Evolutionary conservation across 306 rosid genomes (phyloP).

Genomic region (Cicer judaicum): DNA sequence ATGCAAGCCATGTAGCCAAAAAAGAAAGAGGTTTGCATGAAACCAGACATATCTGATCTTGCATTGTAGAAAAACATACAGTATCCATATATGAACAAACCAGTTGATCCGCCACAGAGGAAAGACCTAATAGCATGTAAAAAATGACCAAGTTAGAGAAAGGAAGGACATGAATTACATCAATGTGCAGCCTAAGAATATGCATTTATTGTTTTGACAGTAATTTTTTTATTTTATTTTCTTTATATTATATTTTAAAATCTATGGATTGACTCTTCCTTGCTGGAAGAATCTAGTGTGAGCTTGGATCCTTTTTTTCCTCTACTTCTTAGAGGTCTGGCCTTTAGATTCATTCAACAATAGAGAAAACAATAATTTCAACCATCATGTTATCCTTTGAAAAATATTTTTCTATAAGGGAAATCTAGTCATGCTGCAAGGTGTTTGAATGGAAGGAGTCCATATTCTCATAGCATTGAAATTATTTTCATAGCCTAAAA

Average conservation of each 20-base stretch:
- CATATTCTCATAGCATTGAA: neutral
- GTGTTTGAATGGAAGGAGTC: conserved; percentile 11
- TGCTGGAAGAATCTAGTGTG: too few species aligned
- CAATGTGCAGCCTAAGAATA: conserved; percentile 6
- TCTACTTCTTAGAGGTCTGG: neutral
- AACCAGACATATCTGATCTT: conserved; percentile 65
- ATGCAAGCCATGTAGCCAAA: conserved; percentile 67
- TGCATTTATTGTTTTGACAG: neutral
- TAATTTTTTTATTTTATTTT: neutral
- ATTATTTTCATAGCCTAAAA: neutral
- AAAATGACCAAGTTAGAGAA: conserved; percentile 33
- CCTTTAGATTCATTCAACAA: neutral
- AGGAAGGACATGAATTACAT: neutral
- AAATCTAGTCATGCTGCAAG: neutral
- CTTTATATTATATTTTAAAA: neutral
- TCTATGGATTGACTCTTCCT: neutral
- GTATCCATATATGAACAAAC: conserved; percentile 61
- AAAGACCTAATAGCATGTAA: conserved; percentile 53
- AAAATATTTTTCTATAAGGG: neutral
- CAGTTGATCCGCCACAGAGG: conserved; percentile 63
- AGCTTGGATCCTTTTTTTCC: neutral
- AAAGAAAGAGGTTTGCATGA: conserved; percentile 69
- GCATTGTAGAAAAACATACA: conserved; percentile 56
- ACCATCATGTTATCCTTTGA: neutral
- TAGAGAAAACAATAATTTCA: neutral